Percentiles rank a stretch among this genome's conserved stretches.
These are phyloP conservation scores for Agarophyton chilense DNA, from an alignment of 23 red algal genomes.

Conservation along the genomic window DNA sequence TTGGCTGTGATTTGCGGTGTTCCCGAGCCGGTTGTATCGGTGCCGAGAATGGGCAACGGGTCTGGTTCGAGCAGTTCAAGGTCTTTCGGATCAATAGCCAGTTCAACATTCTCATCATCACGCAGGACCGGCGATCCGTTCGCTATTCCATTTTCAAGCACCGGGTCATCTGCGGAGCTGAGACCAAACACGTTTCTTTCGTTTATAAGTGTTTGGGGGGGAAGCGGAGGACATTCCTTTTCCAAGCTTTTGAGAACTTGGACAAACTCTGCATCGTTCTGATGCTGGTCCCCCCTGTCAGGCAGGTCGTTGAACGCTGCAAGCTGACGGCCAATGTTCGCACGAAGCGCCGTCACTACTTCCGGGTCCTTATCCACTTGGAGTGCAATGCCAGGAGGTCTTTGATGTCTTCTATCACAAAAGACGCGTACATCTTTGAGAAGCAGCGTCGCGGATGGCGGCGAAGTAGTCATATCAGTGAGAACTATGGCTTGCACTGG, in stretches of 20 bases:
- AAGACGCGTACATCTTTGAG: constrained; percentile 26
- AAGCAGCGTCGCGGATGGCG: constrained; percentile 38
- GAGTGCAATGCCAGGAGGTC: neutral
- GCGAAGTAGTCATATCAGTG: constrained; percentile 18
- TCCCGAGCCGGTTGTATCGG: neutral
- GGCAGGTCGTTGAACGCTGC: constrained; percentile 19
- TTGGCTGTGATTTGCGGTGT: neutral
- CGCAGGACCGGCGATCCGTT: neutral
- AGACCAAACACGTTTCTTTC: neutral
- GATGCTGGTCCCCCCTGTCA: neutral
- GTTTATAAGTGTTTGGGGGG: neutral
- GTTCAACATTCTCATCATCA: neutral
- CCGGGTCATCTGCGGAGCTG: neutral
- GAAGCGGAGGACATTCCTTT: neutral
- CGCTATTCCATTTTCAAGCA: neutral
- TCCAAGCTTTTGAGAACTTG: neutral
- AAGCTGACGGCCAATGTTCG: constrained; percentile 30
- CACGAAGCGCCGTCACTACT: constrained; percentile 10
- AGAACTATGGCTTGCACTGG: constrained; percentile 19
- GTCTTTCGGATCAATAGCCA: neutral
- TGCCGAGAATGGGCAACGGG: neutral
- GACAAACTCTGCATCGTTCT: neutral
- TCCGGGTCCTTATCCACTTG: constrained; percentile 29
- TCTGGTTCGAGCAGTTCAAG: neutral
- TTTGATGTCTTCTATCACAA: neutral